Conservation (phyloP, 257 asterid species). For the Ilex asprella region DNA sequence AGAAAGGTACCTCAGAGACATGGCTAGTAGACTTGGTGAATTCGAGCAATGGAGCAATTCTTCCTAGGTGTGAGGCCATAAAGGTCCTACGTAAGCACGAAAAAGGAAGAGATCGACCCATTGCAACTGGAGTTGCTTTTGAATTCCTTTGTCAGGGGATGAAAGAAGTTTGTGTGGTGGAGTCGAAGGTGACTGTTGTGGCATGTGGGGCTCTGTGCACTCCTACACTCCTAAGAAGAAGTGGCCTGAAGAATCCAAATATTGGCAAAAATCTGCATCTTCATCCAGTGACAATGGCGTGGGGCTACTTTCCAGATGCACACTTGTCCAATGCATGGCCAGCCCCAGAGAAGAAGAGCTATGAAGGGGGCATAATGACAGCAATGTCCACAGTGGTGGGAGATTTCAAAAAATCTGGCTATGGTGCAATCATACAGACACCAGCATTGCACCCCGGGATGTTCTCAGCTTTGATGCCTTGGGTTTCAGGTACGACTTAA, state of each 20-base stretch:
- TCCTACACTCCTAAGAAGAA: slow-evolving; percentile 46
- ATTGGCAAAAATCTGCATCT: slow-evolving; percentile 66
- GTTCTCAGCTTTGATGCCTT: slow-evolving; percentile 60
- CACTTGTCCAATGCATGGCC: slow-evolving; percentile 43
- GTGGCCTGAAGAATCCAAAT: slow-evolving; percentile 67
- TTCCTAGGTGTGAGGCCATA: slow-evolving; percentile 57
- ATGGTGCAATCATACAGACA: slow-evolving; percentile 64
- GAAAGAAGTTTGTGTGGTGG: slow-evolving; percentile 37
- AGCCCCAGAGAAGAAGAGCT: slow-evolving; percentile 39
- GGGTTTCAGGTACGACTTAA: slow-evolving; percentile 46
- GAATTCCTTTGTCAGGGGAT: slow-evolving; percentile 27
- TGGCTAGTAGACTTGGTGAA: slow-evolving; percentile 71
- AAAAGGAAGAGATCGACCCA: slow-evolving; percentile 5
- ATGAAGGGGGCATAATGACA: slow-evolving; percentile 71
- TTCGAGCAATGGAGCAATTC: slow-evolving; percentile 57
- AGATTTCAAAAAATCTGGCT: slow-evolving; percentile 39
- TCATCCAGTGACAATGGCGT: slow-evolving; percentile 67
- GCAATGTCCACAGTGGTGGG: slow-evolving; percentile 58
- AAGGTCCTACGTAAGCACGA: slow-evolving; percentile 28
- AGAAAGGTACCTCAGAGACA: slow-evolving; percentile 61
- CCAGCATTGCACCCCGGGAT: slow-evolving; percentile 82
- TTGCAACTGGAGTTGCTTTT: slow-evolving; percentile 54
- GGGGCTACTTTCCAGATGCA: slow-evolving; percentile 75
- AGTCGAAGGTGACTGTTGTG: slow-evolving; percentile 46
- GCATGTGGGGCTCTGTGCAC: slow-evolving; percentile 85